Base-by-base conservation (phyloP, 1,284 basidiomycete genomes). In the Cutaneotrichosporon spelunceum region DNA sequence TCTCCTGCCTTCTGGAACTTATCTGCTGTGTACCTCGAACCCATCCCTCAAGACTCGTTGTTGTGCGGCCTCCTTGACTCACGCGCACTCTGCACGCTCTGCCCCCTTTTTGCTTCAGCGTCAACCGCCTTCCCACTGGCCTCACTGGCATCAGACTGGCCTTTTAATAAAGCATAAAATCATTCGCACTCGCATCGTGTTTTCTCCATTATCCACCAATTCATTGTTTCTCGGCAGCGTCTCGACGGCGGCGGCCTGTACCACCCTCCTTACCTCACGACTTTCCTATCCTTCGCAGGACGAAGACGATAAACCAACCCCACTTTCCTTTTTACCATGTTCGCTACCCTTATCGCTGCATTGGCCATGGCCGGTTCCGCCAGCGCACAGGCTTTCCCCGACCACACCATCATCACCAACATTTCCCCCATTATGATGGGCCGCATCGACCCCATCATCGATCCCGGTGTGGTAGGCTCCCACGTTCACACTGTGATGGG, bases 361-460 rank as follows among this genome's bases (percentile, higher is more conserved):
- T 27, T 49, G 16, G 26, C 14, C 48, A 16, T 49, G 26, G 48
- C 56, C n/a, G 42, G 42, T 47, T 36, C 47, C 19, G 34, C 42
- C 26, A 19, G 29, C 45, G 56, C 56, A 10, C 48, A 24, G 34
- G 56, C 48, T 2, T 19, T 27, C 14, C 47, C 56, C 14, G 56
- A 57, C 47, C 56, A 79, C 65, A 78, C 80, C 34, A 73, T 82
- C 50, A 74, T 81, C 60, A 81, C 81, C 73, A 69, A 75, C 59
- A 80, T 81, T 74, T 47, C 68, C n/a, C 52, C 65, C 13, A 61
- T 71, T 9, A 62, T 70, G 0, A 60, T 81, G 53, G 66, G 72
- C 1, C 69, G 80, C 14, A 65, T 80, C 53, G 81, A 82, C 62
- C 78, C 81, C 1, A 80, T 81, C 64, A 73, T 81, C 62, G 68